These are phyloP conservation scores for Lodderomyces theae DNA, from an alignment of 1,139 yeast species.

Conservation along the genomic window DNA sequence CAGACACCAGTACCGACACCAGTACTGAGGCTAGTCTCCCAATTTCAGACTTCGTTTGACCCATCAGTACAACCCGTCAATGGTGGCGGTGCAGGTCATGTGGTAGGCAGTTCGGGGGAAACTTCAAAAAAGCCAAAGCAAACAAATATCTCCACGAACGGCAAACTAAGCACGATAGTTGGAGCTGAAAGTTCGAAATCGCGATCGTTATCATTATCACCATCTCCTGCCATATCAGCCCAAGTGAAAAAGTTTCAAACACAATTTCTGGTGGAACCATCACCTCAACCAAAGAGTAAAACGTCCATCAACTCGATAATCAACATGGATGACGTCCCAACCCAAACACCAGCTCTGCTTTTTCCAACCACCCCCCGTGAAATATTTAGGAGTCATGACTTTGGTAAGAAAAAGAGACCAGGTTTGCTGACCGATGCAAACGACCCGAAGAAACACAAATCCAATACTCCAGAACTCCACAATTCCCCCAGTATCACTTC, in stretches of 20 bases:
- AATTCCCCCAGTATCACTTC: conserved; percentile 16
- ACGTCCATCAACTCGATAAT: conserved; percentile 40
- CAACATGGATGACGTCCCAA: conserved; percentile 30
- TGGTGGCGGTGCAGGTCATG: conserved; percentile 1
- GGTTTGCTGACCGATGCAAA: not conserved
- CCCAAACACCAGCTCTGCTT: conserved; percentile 7
- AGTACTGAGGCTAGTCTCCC: conserved; percentile 21
- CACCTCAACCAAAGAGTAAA: conserved; percentile 20
- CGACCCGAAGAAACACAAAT: conserved; percentile 10
- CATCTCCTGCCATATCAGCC: conserved; percentile 18
- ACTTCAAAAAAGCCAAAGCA: not conserved
- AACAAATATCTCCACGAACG: conserved; percentile 7
- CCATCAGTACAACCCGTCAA: conserved; percentile 12
- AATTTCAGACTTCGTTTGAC: conserved; percentile 24
- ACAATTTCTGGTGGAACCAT: conserved; percentile 20
- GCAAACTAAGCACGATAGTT: conserved; percentile 9
- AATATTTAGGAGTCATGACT: not conserved
- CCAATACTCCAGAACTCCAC: conserved; percentile 12
- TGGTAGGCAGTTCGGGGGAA: not conserved
- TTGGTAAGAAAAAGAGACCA: conserved; percentile 14
- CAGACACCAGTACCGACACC: conserved; percentile 10
- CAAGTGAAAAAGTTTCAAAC: conserved; percentile 35
- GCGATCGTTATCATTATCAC: conserved; percentile 17
- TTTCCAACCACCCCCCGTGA: not conserved
- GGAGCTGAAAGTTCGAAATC: not conserved